A percentile compares a stretch with the other conserved stretches of the same genome.
phyloP scores from a whole-genome alignment of 2,329 filamentous ascomycete species.

The Aspergillus tamarii region DNA sequence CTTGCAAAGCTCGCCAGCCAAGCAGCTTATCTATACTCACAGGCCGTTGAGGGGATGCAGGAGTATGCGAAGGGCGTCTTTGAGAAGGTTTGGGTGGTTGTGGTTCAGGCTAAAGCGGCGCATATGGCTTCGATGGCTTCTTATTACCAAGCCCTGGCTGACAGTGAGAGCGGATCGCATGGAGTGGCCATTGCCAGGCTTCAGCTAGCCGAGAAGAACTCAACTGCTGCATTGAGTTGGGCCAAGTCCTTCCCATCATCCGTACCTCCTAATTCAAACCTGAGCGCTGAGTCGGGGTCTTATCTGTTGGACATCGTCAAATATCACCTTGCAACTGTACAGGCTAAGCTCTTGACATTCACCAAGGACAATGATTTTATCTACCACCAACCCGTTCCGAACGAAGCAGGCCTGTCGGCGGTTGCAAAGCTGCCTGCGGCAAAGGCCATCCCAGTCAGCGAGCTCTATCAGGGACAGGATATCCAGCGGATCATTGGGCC shows the following conservation, averaged over 20 bases:
- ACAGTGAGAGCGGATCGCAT: slow-evolving; percentile 85
- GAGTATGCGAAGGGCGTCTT: slow-evolving; percentile 92
- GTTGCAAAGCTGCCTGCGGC: slow-evolving; percentile 92
- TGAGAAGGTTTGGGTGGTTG: slow-evolving; percentile 87
- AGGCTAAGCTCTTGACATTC: slow-evolving; percentile 76
- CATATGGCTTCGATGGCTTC: slow-evolving; percentile 85
- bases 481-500: slow-evolving; percentile 96
- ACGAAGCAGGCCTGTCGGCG: slow-evolving; percentile 76
- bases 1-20: slow-evolving; percentile 93
- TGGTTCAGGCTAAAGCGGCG: slow-evolving; percentile 73
- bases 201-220: slow-evolving; percentile 76
- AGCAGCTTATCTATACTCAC: slow-evolving; percentile 81
- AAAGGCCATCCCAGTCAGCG: slow-evolving; percentile 95
- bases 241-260: slow-evolving; percentile 80
- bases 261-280: slow-evolving; percentile 78
- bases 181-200: slow-evolving; percentile 83
- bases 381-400: slow-evolving; percentile 90
- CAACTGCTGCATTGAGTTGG: slow-evolving; percentile 75
- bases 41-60: slow-evolving; percentile 86
- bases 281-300: slow-evolving; percentile 76
- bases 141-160: slow-evolving; percentile 89
- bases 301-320: slow-evolving; percentile 80
- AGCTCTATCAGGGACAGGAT: slow-evolving; percentile 95
- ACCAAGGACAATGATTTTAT: slow-evolving; percentile 97
- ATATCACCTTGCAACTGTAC: slow-evolving; percentile 76